Evolutionary conservation across 352 stramenopile species (phyloP), one percentile per base, ranked within the genome.

Genomic region (Globisporangium orthogonon): DNA sequence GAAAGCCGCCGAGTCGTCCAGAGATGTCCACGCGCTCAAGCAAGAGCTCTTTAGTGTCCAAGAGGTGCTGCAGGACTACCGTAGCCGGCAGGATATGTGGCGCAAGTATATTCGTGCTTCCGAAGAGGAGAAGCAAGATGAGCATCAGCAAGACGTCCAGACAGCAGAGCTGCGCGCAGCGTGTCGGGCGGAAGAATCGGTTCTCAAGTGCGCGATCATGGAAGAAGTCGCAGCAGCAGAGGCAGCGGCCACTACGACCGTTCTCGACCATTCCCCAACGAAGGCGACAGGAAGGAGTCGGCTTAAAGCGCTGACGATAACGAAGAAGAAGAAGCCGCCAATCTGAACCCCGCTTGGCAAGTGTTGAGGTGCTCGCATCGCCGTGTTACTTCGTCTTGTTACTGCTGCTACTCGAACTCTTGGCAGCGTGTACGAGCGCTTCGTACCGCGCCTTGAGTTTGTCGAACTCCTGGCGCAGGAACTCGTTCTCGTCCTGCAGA

Each of bases 401-500:
- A 13, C 6, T 55, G 46, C 35, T 30, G n/a, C 23, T 30, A 23
- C 35, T 60, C 11, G 13, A 7, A 10, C 35, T 40, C 35, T 63
- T 54, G 31, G 56, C 17, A 28, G 44, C 61, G 40, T 59, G 53
- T 50, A 71, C 56, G 23, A 74, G 39, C 4, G 69, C 51, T 46
- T 91, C 78, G 65, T 89, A 90, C 33, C 74, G 71, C 6, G 63
- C 64, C 59, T 87, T 86, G 40, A 91, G 67, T 33, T 75, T 79
- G 49, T 87, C 71, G 56, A 89, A 87, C 44, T 89, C 77, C 23
- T 82, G 67, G 4, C 78, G 71, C 30, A 91, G 50, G 37, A 81
- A 89, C 35, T 71, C 52, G 52, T 91, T 91, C 41, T 91, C 78
- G 39, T 87, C 74, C 41, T 83, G 65, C 46, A 87, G 60, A 51